Evolutionary conservation across 164 flowering plant species (phyloP).

Genomic region (Euptelea pleiosperma): DNA sequence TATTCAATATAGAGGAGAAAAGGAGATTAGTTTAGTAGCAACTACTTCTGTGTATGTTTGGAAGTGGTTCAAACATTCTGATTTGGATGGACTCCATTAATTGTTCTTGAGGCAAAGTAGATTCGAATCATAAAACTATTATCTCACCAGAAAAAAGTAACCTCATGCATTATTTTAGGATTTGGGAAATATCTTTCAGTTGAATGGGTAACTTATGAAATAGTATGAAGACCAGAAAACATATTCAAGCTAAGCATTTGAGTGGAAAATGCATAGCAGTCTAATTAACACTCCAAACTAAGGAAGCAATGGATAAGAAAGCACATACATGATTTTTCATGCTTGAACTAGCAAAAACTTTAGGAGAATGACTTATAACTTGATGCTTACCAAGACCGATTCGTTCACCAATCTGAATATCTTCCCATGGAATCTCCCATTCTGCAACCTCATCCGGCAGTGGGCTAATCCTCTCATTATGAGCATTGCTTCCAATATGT

Average conservation of each 20-base stretch:
- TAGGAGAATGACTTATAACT: background rate
- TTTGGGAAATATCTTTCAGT: background rate
- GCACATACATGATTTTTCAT: background rate
- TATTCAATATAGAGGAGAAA: too few relatives aligned
- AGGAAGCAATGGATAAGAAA: background rate
- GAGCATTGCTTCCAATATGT: slow-evolving; percentile 20
- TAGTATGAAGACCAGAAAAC: background rate
- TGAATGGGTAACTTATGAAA: background rate
- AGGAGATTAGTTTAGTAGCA: too few relatives aligned
- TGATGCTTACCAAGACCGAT: slow-evolving; percentile 86
- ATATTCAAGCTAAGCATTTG: background rate
- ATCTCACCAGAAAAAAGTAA: too few relatives aligned
- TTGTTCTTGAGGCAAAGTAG: too few relatives aligned
- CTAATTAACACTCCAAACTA: background rate
- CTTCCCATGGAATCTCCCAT: slow-evolving; percentile 95
- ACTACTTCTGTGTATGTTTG: too few relatives aligned
- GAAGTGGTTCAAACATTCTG: too few relatives aligned
- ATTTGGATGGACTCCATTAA: too few relatives aligned
- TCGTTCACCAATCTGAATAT: slow-evolving; percentile 90
- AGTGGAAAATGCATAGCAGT: background rate
- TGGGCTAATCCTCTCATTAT: slow-evolving; percentile 37
- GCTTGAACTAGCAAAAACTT: slow-evolving; percentile 2
- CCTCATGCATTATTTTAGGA: too few relatives aligned
- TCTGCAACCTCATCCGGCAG: slow-evolving; percentile 66
- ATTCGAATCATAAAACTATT: too few relatives aligned